A percentile compares a stretch with the other conserved stretches of the same genome.
phyloP scores from a whole-genome alignment of 306 rosid genomes.

The Prinsepia uniflora region DNA sequence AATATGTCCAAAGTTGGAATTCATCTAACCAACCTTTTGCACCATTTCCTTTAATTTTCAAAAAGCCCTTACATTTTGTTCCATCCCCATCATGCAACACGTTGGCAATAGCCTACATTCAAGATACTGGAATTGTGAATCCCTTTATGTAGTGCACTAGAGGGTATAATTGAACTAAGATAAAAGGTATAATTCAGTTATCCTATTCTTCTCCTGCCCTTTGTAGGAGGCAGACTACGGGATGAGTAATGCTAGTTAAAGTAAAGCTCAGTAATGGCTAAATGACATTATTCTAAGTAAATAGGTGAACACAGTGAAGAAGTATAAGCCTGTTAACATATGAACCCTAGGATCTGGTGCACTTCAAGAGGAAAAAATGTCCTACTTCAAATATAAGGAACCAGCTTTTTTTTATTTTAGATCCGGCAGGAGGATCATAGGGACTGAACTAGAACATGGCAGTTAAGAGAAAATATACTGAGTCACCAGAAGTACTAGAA shows the following conservation, averaged over 20 bases:
- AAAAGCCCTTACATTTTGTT: neutral
- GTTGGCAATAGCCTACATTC: neutral
- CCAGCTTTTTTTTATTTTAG: too few relatives aligned
- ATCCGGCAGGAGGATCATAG: too few relatives aligned
- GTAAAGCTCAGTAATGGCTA: too few relatives aligned
- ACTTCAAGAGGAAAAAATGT: too few relatives aligned
- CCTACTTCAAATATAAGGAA: too few relatives aligned
- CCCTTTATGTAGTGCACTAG: neutral
- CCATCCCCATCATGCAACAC: neutral
- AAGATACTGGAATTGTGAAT: neutral
- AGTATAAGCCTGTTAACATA: too few relatives aligned
- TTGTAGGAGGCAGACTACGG: neutral
- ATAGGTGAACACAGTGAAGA: too few relatives aligned
- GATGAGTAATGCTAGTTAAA: too few relatives aligned
- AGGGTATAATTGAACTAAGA: conserved; percentile 4
- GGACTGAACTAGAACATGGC: too few relatives aligned
- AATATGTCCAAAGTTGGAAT: neutral
- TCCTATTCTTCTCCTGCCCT: neutral
- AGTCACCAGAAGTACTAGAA: neutral
- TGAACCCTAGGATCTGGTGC: too few relatives aligned
- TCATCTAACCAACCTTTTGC: neutral
- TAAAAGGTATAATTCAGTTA: neutral
- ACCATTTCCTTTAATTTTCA: neutral
- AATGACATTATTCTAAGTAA: too few relatives aligned
- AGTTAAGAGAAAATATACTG: too few relatives aligned